phyloP scores from a whole-genome alignment of 768 basidiomycete genomes.

The Tephrocybe sp. region DNA sequence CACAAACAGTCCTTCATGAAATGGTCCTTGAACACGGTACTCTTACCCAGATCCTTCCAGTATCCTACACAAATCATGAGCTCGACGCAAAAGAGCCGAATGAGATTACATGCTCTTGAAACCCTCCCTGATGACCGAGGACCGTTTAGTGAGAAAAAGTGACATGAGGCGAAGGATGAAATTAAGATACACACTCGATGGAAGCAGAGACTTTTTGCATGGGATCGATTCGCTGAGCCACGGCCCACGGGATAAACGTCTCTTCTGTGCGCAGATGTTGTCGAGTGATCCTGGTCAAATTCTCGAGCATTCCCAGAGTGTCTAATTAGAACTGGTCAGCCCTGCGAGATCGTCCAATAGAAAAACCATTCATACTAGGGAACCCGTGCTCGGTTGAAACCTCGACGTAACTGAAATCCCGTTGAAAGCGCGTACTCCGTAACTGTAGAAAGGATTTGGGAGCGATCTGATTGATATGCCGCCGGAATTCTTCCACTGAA shows the following conservation, averaged over 20 bases:
- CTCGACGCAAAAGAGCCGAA: background rate
- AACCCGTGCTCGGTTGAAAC: background rate
- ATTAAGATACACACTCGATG: background rate
- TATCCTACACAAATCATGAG: background rate
- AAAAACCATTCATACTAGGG: background rate
- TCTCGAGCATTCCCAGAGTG: background rate
- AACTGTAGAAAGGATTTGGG: no score
- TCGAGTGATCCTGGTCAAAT: background rate
- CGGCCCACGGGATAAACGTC: slow-evolving; percentile 4
- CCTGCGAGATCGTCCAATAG: background rate
- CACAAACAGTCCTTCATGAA: slow-evolving; percentile 1
- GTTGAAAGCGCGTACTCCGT: background rate
- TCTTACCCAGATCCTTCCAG: slow-evolving; percentile 4
- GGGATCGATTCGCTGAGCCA: slow-evolving; percentile 5
- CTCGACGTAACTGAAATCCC: background rate
- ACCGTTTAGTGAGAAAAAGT: no score
- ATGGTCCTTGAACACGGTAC: slow-evolving; percentile 1
- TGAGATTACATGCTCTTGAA: background rate
- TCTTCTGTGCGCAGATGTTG: background rate
- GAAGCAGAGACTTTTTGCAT: slow-evolving; percentile 5
- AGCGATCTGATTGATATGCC: background rate
- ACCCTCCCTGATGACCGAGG: background rate
- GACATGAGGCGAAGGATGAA: background rate
- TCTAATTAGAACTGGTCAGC: background rate
- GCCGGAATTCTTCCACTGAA: background rate